phyloP scores from a whole-genome alignment of 345 rosid genomes.

The Balakata baccata region DNA sequence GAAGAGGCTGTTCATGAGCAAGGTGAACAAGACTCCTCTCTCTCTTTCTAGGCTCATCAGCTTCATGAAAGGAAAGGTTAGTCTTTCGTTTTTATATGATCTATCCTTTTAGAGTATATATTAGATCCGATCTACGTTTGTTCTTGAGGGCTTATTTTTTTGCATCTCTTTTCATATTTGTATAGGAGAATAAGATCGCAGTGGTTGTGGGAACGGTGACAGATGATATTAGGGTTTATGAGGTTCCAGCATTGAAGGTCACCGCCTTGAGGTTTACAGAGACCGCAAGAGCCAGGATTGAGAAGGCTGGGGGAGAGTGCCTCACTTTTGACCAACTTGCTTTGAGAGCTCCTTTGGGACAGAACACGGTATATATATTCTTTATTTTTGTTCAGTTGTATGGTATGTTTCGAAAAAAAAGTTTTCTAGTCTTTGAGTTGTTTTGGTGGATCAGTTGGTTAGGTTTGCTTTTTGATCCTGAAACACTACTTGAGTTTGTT shows the following conservation, averaged over 20 bases:
- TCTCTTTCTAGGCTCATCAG: conserved; percentile 73
- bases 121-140: neutral
- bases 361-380: conserved; percentile 65
- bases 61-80: conserved; percentile 72
- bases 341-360: conserved; percentile 85
- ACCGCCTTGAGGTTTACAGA: conserved; percentile 86
- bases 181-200: conserved; percentile 68
- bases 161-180: neutral
- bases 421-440: no score
- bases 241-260: conserved; percentile 72
- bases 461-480: neutral
- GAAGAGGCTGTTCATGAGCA: conserved; percentile 97
- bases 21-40: conserved; percentile 79
- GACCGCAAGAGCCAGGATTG: conserved; percentile 87
- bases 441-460: neutral
- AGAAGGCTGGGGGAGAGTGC: conserved; percentile 96
- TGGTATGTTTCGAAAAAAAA: neutral
- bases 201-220: conserved; percentile 82
- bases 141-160: neutral
- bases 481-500: neutral
- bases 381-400: neutral
- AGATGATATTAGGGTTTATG: conserved; percentile 76
- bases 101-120: neutral
- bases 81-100: neutral
- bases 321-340: conserved; percentile 92